These are phyloP conservation scores for Nothomitra cinnamomea DNA, from an alignment of 2,329 filamentous ascomycete species.

Conservation along the genomic window DNA sequence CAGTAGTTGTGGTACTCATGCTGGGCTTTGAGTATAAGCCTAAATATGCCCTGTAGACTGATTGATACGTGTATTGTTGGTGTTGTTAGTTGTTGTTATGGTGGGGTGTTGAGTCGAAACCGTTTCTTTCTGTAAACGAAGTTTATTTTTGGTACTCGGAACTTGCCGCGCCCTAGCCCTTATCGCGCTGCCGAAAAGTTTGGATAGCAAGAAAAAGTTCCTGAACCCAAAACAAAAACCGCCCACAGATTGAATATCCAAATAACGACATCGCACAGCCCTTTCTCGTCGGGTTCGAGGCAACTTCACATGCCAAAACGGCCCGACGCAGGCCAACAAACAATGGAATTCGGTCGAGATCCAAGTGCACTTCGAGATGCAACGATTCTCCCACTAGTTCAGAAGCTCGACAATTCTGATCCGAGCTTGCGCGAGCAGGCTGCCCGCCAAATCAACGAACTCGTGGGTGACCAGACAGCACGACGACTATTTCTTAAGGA, in stretches of 20 bases:
- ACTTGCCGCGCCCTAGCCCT: not conserved
- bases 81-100: not conserved
- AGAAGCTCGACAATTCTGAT: slow-evolving; percentile 41
- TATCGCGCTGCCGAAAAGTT: not conserved
- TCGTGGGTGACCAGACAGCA: slow-evolving; percentile 39
- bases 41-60: not conserved
- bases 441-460: slow-evolving; percentile 39
- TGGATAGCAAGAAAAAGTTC: not conserved
- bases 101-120: not conserved
- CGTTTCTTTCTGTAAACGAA: not conserved
- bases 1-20: not conserved
- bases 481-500: slow-evolving; percentile 49
- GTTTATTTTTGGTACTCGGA: not conserved
- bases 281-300: slow-evolving; percentile 38
- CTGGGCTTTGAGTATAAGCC: not conserved
- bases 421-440: slow-evolving; percentile 41
- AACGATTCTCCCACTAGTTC: slow-evolving; percentile 45
- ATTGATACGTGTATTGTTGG: not conserved
- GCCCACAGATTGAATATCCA: not conserved
- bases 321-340: slow-evolving; percentile 36
- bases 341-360: slow-evolving; percentile 46
- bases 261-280: not conserved
- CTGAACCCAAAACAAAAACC: not conserved
- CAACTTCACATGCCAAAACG: slow-evolving; percentile 34
- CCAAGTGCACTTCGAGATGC: slow-evolving; percentile 44